Conservation (phyloP, 1,284 basidiomycete species). For the Irpex sp. region DNA sequence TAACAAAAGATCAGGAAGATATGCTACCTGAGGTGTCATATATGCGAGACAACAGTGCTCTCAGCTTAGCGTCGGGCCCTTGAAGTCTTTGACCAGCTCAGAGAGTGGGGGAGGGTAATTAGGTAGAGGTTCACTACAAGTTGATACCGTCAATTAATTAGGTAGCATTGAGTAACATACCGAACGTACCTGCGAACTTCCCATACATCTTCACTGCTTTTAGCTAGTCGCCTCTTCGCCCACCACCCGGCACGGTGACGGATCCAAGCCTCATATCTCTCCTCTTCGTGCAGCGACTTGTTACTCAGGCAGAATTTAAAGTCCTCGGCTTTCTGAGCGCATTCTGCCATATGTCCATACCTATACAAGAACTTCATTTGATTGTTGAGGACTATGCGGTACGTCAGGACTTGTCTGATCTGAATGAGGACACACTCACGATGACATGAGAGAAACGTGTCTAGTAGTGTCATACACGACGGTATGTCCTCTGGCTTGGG, state of each 20-base stretch:
- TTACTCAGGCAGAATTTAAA: slow-evolving; percentile 95
- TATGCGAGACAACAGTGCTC: background rate
- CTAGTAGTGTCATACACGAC: slow-evolving; percentile 74
- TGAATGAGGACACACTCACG: slow-evolving; percentile 36
- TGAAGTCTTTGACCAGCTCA: background rate
- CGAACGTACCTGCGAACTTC: slow-evolving; percentile 69
- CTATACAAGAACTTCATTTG: slow-evolving; percentile 88
- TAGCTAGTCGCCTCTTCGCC: slow-evolving; percentile 70
- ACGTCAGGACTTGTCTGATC: background rate
- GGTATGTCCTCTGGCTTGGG: slow-evolving; percentile 80
- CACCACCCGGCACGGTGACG: slow-evolving; percentile 87
- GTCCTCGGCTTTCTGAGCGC: slow-evolving; percentile 80
- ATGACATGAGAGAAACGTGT: slow-evolving; percentile 78
- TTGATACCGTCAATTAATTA: background rate
- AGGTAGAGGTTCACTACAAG: slow-evolving; percentile 24
- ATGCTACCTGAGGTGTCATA: background rate
- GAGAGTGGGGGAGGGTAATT: slow-evolving; percentile 24
- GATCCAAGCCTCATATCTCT: slow-evolving; percentile 82
- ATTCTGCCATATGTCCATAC: slow-evolving; percentile 77
- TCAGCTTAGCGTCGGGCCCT: background rate
- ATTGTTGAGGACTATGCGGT: slow-evolving; percentile 62
- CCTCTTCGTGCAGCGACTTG: slow-evolving; percentile 75
- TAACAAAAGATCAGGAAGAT: background rate
- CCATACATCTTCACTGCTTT: slow-evolving; percentile 95
- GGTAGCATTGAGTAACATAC: background rate